phyloP scores from a whole-genome alignment of 202 grass and related monocot species.

The Brachypodium distachyon region DNA sequence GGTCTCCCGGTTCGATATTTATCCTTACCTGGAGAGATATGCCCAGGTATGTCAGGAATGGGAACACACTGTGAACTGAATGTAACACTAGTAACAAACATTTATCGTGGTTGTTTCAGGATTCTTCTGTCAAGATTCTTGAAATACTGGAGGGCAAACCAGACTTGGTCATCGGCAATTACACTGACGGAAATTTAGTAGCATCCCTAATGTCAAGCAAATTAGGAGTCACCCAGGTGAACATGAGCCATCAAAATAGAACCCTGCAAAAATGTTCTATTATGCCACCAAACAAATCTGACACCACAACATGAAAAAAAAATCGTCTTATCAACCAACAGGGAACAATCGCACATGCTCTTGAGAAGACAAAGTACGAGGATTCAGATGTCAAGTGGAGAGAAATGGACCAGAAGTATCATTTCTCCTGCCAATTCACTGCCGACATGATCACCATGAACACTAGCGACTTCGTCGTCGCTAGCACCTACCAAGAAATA shows the following conservation, averaged over 20 bases:
- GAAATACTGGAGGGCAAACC: slow-evolving; percentile 66
- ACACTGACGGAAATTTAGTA: slow-evolving; percentile 84
- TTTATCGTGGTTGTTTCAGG: slow-evolving; percentile 8
- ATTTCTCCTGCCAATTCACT: slow-evolving; percentile 92
- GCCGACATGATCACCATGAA: slow-evolving; percentile 92
- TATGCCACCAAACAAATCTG: neutral
- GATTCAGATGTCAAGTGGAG: slow-evolving; percentile 83
- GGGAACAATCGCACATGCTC: slow-evolving; percentile 79
- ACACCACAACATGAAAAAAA: neutral
- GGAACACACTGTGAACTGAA: neutral
- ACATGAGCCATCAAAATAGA: neutral
- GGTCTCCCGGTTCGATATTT: slow-evolving; percentile 89
- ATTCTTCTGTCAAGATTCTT: slow-evolving; percentile 51
- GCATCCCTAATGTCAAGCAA: slow-evolving; percentile 76
- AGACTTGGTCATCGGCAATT: slow-evolving; percentile 85
- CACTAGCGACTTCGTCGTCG: slow-evolving; percentile 78
- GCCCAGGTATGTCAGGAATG: slow-evolving; percentile 41
- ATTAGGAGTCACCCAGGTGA: slow-evolving; percentile 79
- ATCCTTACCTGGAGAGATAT: slow-evolving; percentile 93
- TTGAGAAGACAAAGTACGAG: slow-evolving; percentile 89
- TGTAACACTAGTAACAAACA: neutral
- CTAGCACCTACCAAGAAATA: slow-evolving; percentile 96
- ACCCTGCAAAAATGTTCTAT: neutral
- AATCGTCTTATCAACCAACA: slow-evolving; percentile 2
- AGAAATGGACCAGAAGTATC: slow-evolving; percentile 71